These are phyloP conservation scores for Dendrothele bispora DNA, from an alignment of 768 basidiomycete species.

Conservation along the genomic window DNA sequence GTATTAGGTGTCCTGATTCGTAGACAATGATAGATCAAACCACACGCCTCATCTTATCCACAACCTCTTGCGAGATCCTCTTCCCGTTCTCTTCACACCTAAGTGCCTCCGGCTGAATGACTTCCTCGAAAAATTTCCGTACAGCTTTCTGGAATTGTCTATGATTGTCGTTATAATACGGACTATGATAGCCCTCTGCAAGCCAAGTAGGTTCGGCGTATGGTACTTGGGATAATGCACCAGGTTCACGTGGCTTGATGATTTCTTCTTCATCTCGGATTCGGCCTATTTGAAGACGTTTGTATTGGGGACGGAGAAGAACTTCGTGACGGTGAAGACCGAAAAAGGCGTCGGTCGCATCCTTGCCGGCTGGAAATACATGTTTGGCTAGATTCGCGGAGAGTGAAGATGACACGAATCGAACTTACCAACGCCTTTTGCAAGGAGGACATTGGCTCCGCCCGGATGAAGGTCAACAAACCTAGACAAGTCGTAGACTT, in stretches of 20 bases:
- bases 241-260: constrained; percentile 55
- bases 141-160: constrained; percentile 72
- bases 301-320: constrained; percentile 69
- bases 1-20: no score
- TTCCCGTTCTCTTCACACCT: constrained; percentile 87
- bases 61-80: constrained; percentile 78
- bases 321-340: constrained; percentile 84
- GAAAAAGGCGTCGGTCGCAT: constrained; percentile 81
- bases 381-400: background rate
- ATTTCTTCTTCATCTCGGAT: constrained; percentile 56
- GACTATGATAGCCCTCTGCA: constrained; percentile 59
- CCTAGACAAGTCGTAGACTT: constrained; percentile 78
- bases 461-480: constrained; percentile 87
- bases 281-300: constrained; percentile 66
- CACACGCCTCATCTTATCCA: constrained; percentile 80
- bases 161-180: constrained; percentile 80
- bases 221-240: constrained; percentile 72
- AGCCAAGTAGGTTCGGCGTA: constrained; percentile 90
- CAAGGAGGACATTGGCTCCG: constrained; percentile 72
- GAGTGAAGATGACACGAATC: background rate
- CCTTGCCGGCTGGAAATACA: constrained; percentile 59
- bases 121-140: constrained; percentile 74
- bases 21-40: no score
- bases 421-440: constrained; percentile 60
- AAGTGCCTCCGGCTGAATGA: constrained; percentile 73